A percentile compares a stretch with the other conserved stretches of the same genome.
Evolutionary conservation across 2,329 filamentous ascomycete genomes (phyloP).

Genomic region (Fusarium sp.): DNA sequence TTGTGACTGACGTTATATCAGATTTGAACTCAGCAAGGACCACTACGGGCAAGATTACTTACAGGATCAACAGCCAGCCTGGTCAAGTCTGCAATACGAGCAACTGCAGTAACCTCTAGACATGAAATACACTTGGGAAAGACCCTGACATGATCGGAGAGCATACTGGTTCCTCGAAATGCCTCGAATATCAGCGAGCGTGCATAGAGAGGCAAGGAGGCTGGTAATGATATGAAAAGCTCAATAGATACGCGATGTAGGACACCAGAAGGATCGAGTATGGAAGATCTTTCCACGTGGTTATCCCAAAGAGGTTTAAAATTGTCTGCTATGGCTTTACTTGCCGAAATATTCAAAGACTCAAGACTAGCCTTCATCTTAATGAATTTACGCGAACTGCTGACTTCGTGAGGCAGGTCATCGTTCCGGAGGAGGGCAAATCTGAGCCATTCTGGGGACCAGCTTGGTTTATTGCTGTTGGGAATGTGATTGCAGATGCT

Average conservation of each 20-base stretch:
- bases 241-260: background rate
- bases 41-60: background rate
- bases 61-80: background rate
- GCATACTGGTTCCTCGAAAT: background rate
- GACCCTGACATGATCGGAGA: background rate
- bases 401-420: background rate
- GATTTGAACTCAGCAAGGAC: background rate
- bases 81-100: background rate
- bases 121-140: background rate
- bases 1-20: background rate
- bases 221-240: background rate
- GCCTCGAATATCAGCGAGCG: background rate
- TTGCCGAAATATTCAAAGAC: fast-evolving
- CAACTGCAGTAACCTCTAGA: background rate
- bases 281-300: background rate
- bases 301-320: background rate
- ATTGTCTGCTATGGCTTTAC: background rate
- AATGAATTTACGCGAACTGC: background rate
- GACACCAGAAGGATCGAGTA: background rate
- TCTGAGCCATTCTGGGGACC: background rate
- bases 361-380: fast-evolving
- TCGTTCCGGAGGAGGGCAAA: background rate
- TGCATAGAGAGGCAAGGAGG: background rate
- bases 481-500: too few species aligned
- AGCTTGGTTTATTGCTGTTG: background rate